Conservation (phyloP, 176 grass and related monocot species). For the Avena eriantha region DNA sequence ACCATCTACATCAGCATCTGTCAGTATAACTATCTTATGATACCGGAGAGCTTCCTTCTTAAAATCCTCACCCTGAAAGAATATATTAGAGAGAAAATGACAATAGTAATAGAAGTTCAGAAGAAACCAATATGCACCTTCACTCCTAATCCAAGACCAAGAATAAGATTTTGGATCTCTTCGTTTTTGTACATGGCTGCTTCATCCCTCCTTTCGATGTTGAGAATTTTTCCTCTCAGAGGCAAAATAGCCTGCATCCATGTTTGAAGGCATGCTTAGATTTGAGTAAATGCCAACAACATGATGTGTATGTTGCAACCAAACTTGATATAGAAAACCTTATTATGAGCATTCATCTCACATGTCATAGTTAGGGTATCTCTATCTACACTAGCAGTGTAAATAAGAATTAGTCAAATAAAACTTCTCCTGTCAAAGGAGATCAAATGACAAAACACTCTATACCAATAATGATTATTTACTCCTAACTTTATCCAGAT, state of each 20-base stretch:
- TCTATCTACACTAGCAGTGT: background rate
- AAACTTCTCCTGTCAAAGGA: slow-evolving; percentile 31
- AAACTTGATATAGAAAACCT: slow-evolving; percentile 17
- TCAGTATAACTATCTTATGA: slow-evolving; percentile 97
- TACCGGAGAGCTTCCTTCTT: slow-evolving; percentile 92
- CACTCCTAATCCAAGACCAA: slow-evolving; percentile 92
- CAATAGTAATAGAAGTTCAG: slow-evolving; percentile 12
- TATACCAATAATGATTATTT: slow-evolving; percentile 16
- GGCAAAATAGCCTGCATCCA: slow-evolving; percentile 91
- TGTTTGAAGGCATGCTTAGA: slow-evolving; percentile 44
- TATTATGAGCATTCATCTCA: slow-evolving; percentile 13
- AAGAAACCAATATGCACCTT: slow-evolving; percentile 58
- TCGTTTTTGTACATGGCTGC: slow-evolving; percentile 99
- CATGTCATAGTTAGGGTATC: slow-evolving; percentile 20
- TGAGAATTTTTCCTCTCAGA: slow-evolving; percentile 94
- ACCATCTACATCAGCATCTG: slow-evolving; percentile 98
- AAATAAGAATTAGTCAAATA: slow-evolving; percentile 23
- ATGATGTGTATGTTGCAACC: background rate
- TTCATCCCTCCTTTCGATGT: slow-evolving; percentile 96
- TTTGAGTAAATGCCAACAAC: slow-evolving; percentile 1
- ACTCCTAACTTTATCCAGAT: background rate
- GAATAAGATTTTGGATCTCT: slow-evolving; percentile 99
- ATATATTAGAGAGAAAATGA: slow-evolving; percentile 46
- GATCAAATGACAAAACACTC: slow-evolving; percentile 17
- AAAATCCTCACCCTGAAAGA: slow-evolving; percentile 97